phyloP scores from a whole-genome alignment of 139 green algal genomes.

The Zygnema cylindricum region DNA sequence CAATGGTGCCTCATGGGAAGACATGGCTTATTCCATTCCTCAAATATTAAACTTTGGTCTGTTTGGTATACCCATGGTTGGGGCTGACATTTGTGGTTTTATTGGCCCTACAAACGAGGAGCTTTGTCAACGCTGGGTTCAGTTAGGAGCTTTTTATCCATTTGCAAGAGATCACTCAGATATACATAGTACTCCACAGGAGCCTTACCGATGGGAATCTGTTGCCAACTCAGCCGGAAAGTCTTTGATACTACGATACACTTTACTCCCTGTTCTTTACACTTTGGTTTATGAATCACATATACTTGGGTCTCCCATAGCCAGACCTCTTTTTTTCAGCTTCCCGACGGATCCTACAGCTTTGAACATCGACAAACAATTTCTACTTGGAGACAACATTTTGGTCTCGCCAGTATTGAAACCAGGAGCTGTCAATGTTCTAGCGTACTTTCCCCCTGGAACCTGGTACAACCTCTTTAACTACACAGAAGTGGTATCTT shows the following conservation, averaged over 20 bases:
- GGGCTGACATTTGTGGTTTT: constrained; percentile 59
- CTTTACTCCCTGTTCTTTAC: constrained; percentile 79
- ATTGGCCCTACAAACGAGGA: constrained; percentile 66
- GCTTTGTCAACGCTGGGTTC: constrained; percentile 74
- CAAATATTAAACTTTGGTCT: constrained; percentile 65
- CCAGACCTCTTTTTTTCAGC: constrained; percentile 72
- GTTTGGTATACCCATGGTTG: constrained; percentile 58
- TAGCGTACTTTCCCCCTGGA: constrained; percentile 71
- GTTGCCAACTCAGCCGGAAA: constrained; percentile 65
- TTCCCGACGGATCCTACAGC: constrained; percentile 57
- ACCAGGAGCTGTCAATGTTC: constrained; percentile 52
- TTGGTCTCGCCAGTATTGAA: constrained; percentile 75
- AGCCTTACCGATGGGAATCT: constrained; percentile 76
- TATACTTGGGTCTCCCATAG: constrained; percentile 68
- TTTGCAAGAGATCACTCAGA: constrained; percentile 76
- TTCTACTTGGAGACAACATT: constrained; percentile 72
- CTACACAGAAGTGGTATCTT: not conserved
- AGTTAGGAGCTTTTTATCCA: constrained; percentile 63
- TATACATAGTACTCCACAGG: constrained; percentile 17
- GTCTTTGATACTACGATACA: constrained; percentile 73
- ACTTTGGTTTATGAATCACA: constrained; percentile 61
- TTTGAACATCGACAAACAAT: constrained; percentile 65
- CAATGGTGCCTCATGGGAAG: constrained; percentile 65
- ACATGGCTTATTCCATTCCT: constrained; percentile 64
- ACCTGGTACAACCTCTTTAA: constrained; percentile 61